These are phyloP conservation scores for Ophiosphaerella narmari DNA, from an alignment of 2,329 filamentous ascomycete genomes.

Conservation along the genomic window DNA sequence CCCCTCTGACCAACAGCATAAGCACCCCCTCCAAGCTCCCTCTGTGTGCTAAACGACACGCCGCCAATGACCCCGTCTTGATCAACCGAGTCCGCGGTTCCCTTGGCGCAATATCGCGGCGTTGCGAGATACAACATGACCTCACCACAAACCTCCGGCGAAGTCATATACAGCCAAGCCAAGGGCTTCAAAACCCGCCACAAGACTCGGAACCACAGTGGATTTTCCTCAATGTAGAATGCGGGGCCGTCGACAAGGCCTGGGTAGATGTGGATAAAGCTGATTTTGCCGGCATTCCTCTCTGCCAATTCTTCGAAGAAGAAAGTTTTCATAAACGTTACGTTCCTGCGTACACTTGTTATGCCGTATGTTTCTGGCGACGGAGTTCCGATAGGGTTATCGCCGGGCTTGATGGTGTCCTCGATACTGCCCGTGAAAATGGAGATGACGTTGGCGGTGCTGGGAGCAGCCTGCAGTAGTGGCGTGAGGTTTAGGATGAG, in stretches of 20 bases:
- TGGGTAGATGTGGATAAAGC: conserved; percentile 40
- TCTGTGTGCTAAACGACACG: conserved; percentile 24
- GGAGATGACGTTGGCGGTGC: conserved; percentile 37
- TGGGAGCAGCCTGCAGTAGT: conserved; percentile 29
- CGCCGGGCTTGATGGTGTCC: conserved; percentile 23
- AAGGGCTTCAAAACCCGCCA: conserved; percentile 34
- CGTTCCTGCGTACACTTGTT: conserved; percentile 31
- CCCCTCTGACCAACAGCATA: conserved; percentile 31
- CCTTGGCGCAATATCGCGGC: conserved; percentile 26
- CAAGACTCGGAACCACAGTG: conserved; percentile 35
- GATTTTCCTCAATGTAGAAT: conserved; percentile 29
- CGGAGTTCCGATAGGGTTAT: conserved; percentile 36
- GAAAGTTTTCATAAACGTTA: conserved; percentile 40
- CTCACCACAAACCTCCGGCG: conserved; percentile 34
- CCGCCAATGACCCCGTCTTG: conserved; percentile 2
- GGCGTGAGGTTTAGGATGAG: conserved; percentile 47
- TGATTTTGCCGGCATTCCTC: conserved; percentile 26
- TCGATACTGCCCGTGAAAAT: conserved; percentile 41
- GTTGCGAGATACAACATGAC: conserved; percentile 39
- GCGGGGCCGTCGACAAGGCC: conserved; percentile 39
- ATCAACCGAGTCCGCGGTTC: conserved; percentile 13
- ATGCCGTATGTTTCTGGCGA: conserved; percentile 28
- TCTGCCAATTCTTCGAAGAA: conserved; percentile 32
- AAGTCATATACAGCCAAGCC: conserved; percentile 25
- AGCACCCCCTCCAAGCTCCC: conserved; percentile 29